A percentile compares a stretch with the other conserved stretches of the same genome.
Evolutionary conservation across 2,329 filamentous ascomycete species (phyloP).

Genomic region (Fusarium sp.): DNA sequence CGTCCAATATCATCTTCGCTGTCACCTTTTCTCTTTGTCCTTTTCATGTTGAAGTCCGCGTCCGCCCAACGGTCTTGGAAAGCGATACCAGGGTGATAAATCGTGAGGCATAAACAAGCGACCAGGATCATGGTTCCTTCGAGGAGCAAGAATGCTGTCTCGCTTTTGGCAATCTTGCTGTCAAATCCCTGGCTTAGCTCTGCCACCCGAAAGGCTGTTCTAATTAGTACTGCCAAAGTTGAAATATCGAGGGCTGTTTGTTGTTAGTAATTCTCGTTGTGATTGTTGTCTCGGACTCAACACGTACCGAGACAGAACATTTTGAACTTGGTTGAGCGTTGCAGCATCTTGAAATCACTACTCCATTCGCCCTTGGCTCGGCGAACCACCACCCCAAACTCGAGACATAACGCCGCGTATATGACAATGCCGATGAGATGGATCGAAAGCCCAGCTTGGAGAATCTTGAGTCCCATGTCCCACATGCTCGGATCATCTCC

Average conservation of each 20-base stretch:
- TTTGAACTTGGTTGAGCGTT: not conserved
- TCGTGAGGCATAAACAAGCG: not conserved
- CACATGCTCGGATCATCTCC: not conserved
- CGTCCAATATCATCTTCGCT: not conserved
- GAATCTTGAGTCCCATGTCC: not conserved
- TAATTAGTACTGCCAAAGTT: not conserved
- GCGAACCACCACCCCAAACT: not conserved
- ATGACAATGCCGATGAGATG: not conserved
- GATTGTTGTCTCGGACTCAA: not conserved
- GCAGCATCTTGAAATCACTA: not conserved
- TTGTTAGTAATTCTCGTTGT: not conserved
- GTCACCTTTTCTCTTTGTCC: not conserved
- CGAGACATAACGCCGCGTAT: not conserved
- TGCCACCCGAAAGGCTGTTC: not conserved
- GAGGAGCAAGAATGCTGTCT: not conserved
- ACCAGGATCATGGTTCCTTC: not conserved
- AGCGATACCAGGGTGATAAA: not conserved
- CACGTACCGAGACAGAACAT: not conserved
- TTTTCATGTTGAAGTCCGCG: not conserved
- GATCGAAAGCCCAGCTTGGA: not conserved
- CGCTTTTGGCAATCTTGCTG: not conserved
- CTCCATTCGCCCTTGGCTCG: not conserved
- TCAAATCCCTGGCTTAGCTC: not conserved
- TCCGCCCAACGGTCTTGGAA: not conserved
- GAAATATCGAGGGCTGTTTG: not conserved